Conservation (phyloP, 441 rosid genomes). For the Populus hybrid region DNA sequence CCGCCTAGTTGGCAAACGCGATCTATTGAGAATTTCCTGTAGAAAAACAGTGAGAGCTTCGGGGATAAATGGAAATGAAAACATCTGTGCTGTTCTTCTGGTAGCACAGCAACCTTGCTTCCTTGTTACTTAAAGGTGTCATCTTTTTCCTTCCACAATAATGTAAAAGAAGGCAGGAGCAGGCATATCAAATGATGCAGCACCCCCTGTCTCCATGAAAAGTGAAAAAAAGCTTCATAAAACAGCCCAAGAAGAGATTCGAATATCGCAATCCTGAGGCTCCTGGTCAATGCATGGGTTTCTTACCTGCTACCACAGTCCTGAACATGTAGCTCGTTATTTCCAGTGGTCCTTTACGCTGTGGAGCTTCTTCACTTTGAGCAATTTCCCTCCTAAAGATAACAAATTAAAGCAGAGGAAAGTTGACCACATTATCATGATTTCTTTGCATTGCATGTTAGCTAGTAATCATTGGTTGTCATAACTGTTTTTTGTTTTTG, state of each 20-base stretch:
- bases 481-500: too few relatives aligned
- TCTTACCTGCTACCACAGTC: background rate
- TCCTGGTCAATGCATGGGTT: background rate
- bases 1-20: too few relatives aligned
- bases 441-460: background rate
- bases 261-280: background rate
- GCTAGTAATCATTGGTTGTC: background rate
- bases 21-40: too few relatives aligned
- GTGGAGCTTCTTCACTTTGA: background rate
- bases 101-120: background rate
- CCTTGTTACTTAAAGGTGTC: background rate
- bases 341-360: background rate
- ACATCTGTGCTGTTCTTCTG: background rate
- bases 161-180: too few relatives aligned
- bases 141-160: background rate
- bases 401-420: background rate
- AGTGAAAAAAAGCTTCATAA: background rate
- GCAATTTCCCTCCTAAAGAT: background rate
- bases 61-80: background rate
- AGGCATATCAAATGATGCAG: too few relatives aligned
- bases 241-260: background rate
- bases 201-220: too few relatives aligned
- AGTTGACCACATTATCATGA: background rate
- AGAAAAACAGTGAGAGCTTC: background rate
- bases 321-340: background rate